Evolutionary conservation across 352 stramenopile genomes (phyloP).

Genomic region (Peronospora destructor): DNA sequence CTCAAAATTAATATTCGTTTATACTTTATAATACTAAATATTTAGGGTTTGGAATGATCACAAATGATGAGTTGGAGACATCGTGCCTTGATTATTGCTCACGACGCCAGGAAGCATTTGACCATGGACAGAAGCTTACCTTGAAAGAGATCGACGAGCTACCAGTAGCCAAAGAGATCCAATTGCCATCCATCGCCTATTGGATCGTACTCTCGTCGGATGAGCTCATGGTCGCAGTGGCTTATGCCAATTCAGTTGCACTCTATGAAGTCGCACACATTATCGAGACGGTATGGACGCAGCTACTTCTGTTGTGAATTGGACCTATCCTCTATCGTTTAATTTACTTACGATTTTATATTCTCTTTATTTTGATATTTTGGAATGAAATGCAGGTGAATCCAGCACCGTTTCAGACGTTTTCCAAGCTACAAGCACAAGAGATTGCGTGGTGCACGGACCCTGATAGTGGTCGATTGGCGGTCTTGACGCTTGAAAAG

Average conservation of each 20-base stretch:
- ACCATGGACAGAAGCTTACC: slow-evolving; percentile 47
- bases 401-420: slow-evolving; percentile 33
- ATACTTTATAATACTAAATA: slow-evolving; percentile 8
- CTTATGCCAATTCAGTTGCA: slow-evolving; percentile 37
- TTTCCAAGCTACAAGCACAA: slow-evolving; percentile 32
- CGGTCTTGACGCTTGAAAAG: slow-evolving; percentile 39
- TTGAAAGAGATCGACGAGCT: slow-evolving; percentile 39
- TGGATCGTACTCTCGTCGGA: slow-evolving; percentile 47
- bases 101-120: slow-evolving; percentile 41
- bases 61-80: slow-evolving; percentile 28
- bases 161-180: slow-evolving; percentile 30
- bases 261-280: slow-evolving; percentile 59
- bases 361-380: background rate
- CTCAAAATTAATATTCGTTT: too few relatives aligned
- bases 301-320: background rate
- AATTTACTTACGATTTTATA: too few relatives aligned
- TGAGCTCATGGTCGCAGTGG: slow-evolving; percentile 45
- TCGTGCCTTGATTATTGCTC: slow-evolving; percentile 38
- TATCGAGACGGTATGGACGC: slow-evolving; percentile 37
- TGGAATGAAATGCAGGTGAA: slow-evolving; percentile 12
- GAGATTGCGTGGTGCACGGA: slow-evolving; percentile 47
- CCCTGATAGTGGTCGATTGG: slow-evolving; percentile 20
- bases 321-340: slow-evolving; percentile 1
- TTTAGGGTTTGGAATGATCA: slow-evolving; percentile 40
- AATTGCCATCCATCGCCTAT: slow-evolving; percentile 37